phyloP scores from a whole-genome alignment of 257 asterid species.

The Ajuga chamaepitys region DNA sequence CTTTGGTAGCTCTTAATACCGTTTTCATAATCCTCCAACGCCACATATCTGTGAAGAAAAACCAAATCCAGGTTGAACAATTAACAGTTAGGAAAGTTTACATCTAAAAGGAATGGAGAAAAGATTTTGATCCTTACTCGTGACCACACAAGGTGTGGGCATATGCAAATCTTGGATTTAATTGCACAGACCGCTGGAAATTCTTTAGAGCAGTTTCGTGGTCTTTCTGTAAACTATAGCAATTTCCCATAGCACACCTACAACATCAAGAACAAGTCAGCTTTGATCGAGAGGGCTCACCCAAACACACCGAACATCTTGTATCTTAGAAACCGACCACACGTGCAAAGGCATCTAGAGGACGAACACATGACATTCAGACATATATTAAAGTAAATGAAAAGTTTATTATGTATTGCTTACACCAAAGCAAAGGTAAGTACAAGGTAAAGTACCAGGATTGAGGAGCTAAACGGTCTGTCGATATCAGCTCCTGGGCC shows the following conservation, averaged over 20 bases:
- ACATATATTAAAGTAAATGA: not conserved
- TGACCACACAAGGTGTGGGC: constrained; percentile 94
- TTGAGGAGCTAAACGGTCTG: constrained; percentile 96
- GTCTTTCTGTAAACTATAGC: constrained; percentile 93
- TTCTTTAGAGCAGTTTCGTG: constrained; percentile 89
- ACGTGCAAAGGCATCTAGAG: not conserved
- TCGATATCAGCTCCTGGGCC: constrained; percentile 92
- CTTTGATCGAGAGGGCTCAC: not conserved
- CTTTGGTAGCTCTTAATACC: constrained; percentile 78
- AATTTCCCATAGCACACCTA: constrained; percentile 93
- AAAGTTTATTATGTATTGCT: not conserved
- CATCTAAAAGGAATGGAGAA: not conserved
- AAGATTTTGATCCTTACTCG: constrained; percentile 50
- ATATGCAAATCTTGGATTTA: constrained; percentile 80
- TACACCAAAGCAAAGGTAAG: constrained; percentile 3
- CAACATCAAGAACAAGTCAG: constrained; percentile 1
- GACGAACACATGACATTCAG: not conserved
- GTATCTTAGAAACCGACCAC: not conserved
- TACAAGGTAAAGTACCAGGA: constrained; percentile 52
- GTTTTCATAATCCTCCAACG: constrained; percentile 88
- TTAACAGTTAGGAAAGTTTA: not conserved
- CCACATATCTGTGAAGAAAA: constrained; percentile 55
- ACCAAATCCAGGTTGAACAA: constrained; percentile 4
- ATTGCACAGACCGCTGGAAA: constrained; percentile 93
- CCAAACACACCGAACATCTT: not conserved